Conservation (phyloP, 164 flowering plant genomes). For the Akebia trifoliata region DNA sequence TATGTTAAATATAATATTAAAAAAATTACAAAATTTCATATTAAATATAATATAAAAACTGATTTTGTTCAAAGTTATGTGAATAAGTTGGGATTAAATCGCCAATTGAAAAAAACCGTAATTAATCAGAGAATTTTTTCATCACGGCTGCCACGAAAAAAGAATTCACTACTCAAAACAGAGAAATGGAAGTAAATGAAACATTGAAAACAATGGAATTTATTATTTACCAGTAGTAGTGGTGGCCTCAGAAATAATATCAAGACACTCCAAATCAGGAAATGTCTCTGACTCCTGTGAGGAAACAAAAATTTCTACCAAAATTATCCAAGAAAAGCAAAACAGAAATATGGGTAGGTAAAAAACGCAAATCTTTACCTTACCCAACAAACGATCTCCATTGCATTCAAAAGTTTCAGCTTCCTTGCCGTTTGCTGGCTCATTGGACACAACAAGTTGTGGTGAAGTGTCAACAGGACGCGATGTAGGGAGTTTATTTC, state of each 20-base stretch:
- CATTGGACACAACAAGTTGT: slow-evolving; percentile 12
- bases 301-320: background rate
- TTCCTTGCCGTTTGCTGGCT: slow-evolving; percentile 12
- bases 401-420: slow-evolving; percentile 8
- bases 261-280: slow-evolving; percentile 13
- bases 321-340: background rate
- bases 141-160: no score
- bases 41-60: no score
- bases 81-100: no score
- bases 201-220: no score
- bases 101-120: no score
- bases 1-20: no score
- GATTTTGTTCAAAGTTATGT: no score
- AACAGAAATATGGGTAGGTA: background rate
- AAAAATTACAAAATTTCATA: no score
- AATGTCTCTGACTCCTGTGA: slow-evolving; percentile 18
- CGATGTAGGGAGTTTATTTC: slow-evolving; percentile 12
- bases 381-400: slow-evolving; percentile 9
- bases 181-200: no score
- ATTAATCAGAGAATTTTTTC: no score
- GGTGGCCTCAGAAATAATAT: slow-evolving; percentile 9
- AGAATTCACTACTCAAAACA: background rate
- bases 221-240: slow-evolving; percentile 10
- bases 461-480: slow-evolving; percentile 7
- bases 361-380: slow-evolving; percentile 13